These are phyloP conservation scores for Geotrichum cucujoidarum DNA, from an alignment of 1,139 yeast species.

Conservation along the genomic window DNA sequence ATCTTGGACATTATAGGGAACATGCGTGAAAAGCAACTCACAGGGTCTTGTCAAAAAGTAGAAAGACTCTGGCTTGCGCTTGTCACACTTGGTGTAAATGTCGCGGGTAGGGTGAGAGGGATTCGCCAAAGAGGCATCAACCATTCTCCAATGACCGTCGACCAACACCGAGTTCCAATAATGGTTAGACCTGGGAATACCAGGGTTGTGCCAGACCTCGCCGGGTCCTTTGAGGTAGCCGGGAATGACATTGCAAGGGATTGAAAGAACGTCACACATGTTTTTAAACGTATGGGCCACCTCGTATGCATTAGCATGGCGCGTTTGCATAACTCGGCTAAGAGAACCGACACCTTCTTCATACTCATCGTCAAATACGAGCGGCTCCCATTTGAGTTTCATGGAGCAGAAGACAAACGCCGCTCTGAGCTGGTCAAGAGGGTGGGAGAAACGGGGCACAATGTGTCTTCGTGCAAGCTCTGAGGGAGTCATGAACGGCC, in stretches of 20 bases:
- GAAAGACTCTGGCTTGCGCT: constrained; percentile 42
- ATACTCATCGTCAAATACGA: constrained; percentile 22
- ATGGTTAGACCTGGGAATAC: constrained; percentile 62
- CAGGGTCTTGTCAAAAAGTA: constrained; percentile 78
- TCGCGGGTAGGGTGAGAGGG: constrained; percentile 45
- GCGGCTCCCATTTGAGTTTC: constrained; percentile 40
- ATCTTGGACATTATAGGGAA: constrained; percentile 69
- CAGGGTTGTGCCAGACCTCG: constrained; percentile 42
- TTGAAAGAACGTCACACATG: constrained; percentile 63
- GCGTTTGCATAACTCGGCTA: constrained; percentile 37
- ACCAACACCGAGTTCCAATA: constrained; percentile 80
- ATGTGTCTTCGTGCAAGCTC: constrained; percentile 18
- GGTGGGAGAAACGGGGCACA: constrained; percentile 22
- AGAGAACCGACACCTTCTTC: constrained; percentile 23
- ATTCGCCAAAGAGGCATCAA: constrained; percentile 66
- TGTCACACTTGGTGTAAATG: constrained; percentile 27
- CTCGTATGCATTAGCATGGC: constrained; percentile 62
- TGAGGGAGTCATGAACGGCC: constrained; percentile 38
- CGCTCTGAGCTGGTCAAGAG: constrained; percentile 56
- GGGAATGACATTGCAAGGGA: constrained; percentile 68
- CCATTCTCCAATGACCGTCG: constrained; percentile 63
- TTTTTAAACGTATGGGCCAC: constrained; percentile 70
- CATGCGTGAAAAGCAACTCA: constrained; percentile 73
- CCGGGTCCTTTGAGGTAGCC: constrained; percentile 84
- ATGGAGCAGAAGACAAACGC: constrained; percentile 56